Conservation (phyloP, 2,329 filamentous ascomycete species). For the Fusarium veterinarium region DNA sequence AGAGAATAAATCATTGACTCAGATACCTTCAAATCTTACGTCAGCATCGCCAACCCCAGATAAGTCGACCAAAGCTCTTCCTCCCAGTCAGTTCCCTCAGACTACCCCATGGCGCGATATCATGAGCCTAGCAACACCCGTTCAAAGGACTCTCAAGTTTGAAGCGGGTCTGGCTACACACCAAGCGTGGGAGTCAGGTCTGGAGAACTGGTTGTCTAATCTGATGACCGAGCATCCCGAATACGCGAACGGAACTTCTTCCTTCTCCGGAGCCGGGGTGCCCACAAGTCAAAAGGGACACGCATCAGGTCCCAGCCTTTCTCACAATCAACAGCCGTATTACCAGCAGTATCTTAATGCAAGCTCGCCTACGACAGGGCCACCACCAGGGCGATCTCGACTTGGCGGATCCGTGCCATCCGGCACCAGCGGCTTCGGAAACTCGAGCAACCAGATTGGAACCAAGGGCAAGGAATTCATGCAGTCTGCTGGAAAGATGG, state of each 20-base stretch:
- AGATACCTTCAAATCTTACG: conserved; percentile 49
- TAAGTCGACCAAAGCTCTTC: conserved; percentile 29
- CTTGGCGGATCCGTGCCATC: conserved; percentile 54
- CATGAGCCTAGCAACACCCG: conserved; percentile 71
- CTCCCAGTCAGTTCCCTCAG: conserved; percentile 35
- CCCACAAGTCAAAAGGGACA: conserved; percentile 33
- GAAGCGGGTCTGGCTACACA: conserved; percentile 78
- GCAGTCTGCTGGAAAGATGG: conserved; percentile 86
- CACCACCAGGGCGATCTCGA: conserved; percentile 52
- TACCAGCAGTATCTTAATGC: conserved; percentile 68
- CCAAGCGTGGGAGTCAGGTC: conserved; percentile 77
- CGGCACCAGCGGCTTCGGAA: conserved; percentile 59
- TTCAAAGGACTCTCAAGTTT: conserved; percentile 79
- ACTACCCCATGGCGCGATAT: conserved; percentile 80
- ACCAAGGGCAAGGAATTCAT: conserved; percentile 90
- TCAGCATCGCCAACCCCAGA: conserved; percentile 53
- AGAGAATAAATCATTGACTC: conserved; percentile 54
- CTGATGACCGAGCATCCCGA: conserved; percentile 61
- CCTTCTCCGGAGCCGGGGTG: conserved; percentile 42
- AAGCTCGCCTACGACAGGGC: conserved; percentile 44
- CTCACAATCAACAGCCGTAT: conserved; percentile 58
- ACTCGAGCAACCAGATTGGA: conserved; percentile 74
- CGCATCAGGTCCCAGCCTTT: conserved; percentile 37
- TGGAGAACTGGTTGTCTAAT: conserved; percentile 68
- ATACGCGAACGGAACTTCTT: conserved; percentile 54